Evolutionary conservation across 768 basidiomycete species (phyloP), one percentile per base, ranked within the genome.

Genomic region (Mycena polygramma): DNA sequence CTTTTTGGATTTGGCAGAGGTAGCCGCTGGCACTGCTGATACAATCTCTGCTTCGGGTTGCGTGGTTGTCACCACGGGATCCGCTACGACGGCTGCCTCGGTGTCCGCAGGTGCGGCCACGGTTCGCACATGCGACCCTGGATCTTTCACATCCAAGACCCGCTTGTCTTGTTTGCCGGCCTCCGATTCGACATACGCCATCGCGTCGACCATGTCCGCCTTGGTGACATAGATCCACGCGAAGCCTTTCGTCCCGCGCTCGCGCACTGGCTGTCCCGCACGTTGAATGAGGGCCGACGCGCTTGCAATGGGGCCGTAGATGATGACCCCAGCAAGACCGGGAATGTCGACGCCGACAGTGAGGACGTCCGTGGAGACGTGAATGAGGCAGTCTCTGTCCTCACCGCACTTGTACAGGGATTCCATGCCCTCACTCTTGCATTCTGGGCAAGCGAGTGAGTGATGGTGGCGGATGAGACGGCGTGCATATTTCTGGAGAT

Each of bases 401-500:
- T 30, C 30, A 6, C 30, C 30, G 30, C 30, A 30, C 30, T 30
- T 30, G 30, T 30, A 30, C 30, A 30, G 30, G 30, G 30, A 30
- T 30, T 30, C 30, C 30, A 30, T 30, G 30, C 30, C 30, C 30
- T 30, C 30, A 30, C 30, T 30, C 30, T 30, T 30, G 30, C 30
- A 30, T 30, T 30, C 30, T 6, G 30, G 62, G 24, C 62, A 63
- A 11, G 49, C 51, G 11, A 63, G 8, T 3, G 62, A 63, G 52
- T 63, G 62, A 41, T 63, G 62, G 20, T 63, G 62, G 22, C 62
- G 62, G 26, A 63, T 54, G n/a, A 63, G 62, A 26, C 24, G 36
- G 9, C 24, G 62, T 10, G 62, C 62, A 35, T 63, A 36, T 22
- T 63, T 63, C 39, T 63, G 62, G 39, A 63, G 62, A 26, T 63